Evolutionary conservation across 805 yeast species (phyloP).

Genomic region (Sugiyamaella chiloensis): DNA sequence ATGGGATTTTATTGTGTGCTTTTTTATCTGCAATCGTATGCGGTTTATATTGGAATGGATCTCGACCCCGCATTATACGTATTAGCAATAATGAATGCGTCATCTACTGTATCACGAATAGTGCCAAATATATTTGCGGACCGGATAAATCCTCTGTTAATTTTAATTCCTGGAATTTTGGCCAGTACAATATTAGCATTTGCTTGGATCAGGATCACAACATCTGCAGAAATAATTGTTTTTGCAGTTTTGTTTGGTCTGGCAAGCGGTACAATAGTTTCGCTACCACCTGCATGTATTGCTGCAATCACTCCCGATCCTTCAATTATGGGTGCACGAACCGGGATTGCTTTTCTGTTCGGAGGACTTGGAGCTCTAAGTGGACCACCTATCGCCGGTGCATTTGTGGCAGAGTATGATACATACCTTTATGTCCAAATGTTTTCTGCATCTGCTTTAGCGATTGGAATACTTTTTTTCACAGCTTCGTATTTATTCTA

Average conservation of each 20-base stretch:
- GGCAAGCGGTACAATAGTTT: conserved; percentile 32
- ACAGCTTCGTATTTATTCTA: neutral
- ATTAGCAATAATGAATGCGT: conserved; percentile 33
- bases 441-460: neutral
- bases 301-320: conserved; percentile 39
- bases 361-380: conserved; percentile 49
- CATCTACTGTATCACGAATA: conserved; percentile 48
- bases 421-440: neutral
- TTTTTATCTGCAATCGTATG: conserved; percentile 35
- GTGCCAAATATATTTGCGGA: conserved; percentile 48
- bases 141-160: conserved; percentile 44
- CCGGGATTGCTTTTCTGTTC: conserved; percentile 59
- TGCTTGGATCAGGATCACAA: conserved; percentile 23
- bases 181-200: conserved; percentile 16
- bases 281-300: conserved; percentile 31
- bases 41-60: conserved; percentile 23
- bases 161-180: conserved; percentile 29
- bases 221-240: conserved; percentile 28
- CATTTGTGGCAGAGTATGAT: conserved; percentile 16
- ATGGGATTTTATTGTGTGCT: conserved; percentile 36
- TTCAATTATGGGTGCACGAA: conserved; percentile 39
- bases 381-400: conserved; percentile 34
- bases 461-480: neutral
- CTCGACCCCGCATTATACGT: conserved; percentile 27
- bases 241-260: conserved; percentile 33